These are phyloP conservation scores for Linum tenue DNA, from an alignment of 345 rosid genomes.

Conservation along the genomic window DNA sequence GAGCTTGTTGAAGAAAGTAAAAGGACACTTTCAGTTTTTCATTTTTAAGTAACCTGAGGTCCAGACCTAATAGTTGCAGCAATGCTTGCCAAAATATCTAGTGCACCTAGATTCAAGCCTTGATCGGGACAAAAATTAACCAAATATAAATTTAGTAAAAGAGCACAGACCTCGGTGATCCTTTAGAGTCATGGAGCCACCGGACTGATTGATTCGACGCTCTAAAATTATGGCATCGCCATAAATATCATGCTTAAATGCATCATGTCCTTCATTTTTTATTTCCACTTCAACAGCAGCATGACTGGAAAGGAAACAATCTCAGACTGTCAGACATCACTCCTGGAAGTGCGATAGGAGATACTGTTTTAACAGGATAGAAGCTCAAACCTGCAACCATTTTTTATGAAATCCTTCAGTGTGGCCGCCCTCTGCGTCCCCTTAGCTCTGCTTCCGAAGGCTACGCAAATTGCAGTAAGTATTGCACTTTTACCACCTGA, in stretches of 20 bases:
- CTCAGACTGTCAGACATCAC: conserved; percentile 3
- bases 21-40: no score
- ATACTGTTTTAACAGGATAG: background rate
- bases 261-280: conserved; percentile 69
- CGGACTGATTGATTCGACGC: conserved; percentile 65
- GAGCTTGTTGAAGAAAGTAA: no score
- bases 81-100: no score
- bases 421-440: conserved; percentile 82
- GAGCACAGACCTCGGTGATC: conserved; percentile 48
- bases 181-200: conserved; percentile 50
- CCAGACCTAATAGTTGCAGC: no score
- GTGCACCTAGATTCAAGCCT: no score
- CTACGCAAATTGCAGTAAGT: conserved; percentile 80
- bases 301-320: conserved; percentile 35
- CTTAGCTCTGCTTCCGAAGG: conserved; percentile 84
- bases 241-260: conserved; percentile 60
- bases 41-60: no score
- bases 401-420: conserved; percentile 76
- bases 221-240: conserved; percentile 60
- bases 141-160: no score
- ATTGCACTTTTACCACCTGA: conserved; percentile 94
- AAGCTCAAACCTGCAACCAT: conserved; percentile 65
- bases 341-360: background rate
- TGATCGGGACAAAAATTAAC: no score
- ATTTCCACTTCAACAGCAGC: conserved; percentile 69